These are phyloP conservation scores for Psilocybe subaeruginosa DNA, from an alignment of 768 basidiomycete species.

Conservation along the genomic window DNA sequence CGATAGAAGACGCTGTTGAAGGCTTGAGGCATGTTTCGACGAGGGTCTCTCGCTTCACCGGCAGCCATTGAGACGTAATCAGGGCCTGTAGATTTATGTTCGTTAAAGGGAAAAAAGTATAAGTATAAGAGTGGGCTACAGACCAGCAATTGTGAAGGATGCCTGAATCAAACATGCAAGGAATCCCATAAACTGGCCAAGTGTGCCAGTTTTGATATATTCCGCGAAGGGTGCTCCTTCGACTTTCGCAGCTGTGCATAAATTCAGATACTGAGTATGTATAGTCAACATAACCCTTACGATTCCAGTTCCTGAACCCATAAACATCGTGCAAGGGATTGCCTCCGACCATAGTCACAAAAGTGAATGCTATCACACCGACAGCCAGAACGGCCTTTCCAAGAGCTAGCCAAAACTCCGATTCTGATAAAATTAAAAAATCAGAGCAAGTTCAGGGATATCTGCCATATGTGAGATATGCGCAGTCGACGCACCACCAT, in stretches of 20 bases:
- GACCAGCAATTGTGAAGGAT: constrained; percentile 63
- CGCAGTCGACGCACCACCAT: constrained; percentile 41
- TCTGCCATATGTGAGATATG: no score
- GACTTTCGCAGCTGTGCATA: constrained; percentile 41
- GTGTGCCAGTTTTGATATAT: constrained; percentile 52
- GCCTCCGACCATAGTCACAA: constrained; percentile 63
- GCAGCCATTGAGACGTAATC: constrained; percentile 64
- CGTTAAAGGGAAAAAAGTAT: neutral
- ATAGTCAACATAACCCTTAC: constrained; percentile 28
- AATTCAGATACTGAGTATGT: neutral
- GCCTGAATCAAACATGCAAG: constrained; percentile 64
- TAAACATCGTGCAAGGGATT: constrained; percentile 57
- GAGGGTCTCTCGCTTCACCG: constrained; percentile 72
- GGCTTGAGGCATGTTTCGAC: constrained; percentile 70
- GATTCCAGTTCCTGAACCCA: constrained; percentile 57
- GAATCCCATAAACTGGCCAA: constrained; percentile 67
- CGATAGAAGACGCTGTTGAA: constrained; percentile 81
- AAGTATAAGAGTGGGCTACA: neutral
- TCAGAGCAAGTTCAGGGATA: neutral
- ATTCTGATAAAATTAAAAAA: constrained; percentile 34
- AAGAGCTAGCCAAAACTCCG: constrained; percentile 58
- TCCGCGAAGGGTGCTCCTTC: constrained; percentile 58
- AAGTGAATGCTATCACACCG: constrained; percentile 55
- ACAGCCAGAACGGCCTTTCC: constrained; percentile 52
- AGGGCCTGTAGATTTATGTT: constrained; percentile 33